Percentiles rank a stretch among this genome's conserved stretches.
These are phyloP conservation scores for Myochromella boudieri DNA, from an alignment of 768 basidiomycete species.

Conservation along the genomic window DNA sequence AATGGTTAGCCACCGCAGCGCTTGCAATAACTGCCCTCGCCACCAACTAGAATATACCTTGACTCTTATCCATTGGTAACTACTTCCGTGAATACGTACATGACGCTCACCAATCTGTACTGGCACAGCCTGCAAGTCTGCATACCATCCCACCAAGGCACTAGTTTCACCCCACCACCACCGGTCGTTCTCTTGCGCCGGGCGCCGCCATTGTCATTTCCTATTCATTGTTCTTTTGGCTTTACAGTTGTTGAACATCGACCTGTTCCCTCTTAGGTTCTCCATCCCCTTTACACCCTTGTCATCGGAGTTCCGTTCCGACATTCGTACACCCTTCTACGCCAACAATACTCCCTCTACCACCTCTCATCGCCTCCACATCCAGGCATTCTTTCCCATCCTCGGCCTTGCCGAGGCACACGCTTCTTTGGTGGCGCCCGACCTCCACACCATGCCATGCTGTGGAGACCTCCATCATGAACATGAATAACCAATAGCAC, in stretches of 20 bases:
- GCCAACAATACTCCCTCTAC: too few relatives aligned
- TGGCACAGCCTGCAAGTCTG: constrained; percentile 1
- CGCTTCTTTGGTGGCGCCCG: too few relatives aligned
- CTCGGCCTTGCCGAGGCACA: too few relatives aligned
- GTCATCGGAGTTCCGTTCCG: background rate
- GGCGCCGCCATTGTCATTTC: background rate
- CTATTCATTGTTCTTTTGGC: background rate
- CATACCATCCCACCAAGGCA: constrained; percentile 7
- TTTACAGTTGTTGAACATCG: background rate
- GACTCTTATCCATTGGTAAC: background rate
- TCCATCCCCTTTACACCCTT: background rate
- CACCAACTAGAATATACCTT: too few relatives aligned
- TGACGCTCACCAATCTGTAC: background rate
- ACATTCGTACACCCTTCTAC: too few relatives aligned
- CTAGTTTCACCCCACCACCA: background rate
- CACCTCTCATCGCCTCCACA: too few relatives aligned
- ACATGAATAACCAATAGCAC: constrained; percentile 9
- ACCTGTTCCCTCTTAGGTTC: background rate
- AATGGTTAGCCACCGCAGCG: too few relatives aligned
- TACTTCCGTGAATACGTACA: background rate
- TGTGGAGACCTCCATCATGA: background rate
- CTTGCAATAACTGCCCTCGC: too few relatives aligned
- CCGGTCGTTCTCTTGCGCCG: constrained; percentile 3
- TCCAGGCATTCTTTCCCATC: too few relatives aligned
- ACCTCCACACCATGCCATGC: too few relatives aligned